phyloP scores from a whole-genome alignment of 2,329 filamentous ascomycete species.

The Mycosphaerelloides madeirae region DNA sequence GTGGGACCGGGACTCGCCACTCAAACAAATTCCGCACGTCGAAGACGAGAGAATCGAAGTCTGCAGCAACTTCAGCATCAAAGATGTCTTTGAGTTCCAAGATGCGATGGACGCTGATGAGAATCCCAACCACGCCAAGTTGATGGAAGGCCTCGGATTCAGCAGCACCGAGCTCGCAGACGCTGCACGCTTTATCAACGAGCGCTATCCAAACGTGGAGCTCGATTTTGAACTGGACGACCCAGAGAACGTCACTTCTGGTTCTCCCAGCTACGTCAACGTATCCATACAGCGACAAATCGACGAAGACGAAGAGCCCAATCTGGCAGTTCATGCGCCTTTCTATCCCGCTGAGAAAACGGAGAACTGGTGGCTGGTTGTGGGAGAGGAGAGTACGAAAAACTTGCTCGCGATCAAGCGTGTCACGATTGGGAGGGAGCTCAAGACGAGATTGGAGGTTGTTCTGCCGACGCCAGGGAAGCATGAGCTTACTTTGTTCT shows the following conservation, averaged over 20 bases:
- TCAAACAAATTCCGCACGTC: slow-evolving; percentile 98
- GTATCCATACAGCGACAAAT: slow-evolving; percentile 81
- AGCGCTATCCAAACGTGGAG: slow-evolving; percentile 92
- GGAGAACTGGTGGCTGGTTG: slow-evolving; percentile 98
- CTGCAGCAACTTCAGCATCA: slow-evolving; percentile 75
- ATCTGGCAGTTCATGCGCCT: slow-evolving; percentile 84
- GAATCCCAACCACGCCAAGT: slow-evolving; percentile 71
- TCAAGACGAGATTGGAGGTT: slow-evolving; percentile 80
- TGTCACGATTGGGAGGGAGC: slow-evolving; percentile 73
- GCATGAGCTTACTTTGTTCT: slow-evolving; percentile 81
- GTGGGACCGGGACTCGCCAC: slow-evolving; percentile 95
- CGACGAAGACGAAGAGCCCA: slow-evolving; percentile 65
- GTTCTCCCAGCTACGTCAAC: slow-evolving; percentile 74
- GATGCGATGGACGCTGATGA: slow-evolving; percentile 96
- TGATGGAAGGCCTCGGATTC: slow-evolving; percentile 74
- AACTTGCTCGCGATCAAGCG: slow-evolving; percentile 89
- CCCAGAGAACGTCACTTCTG: slow-evolving; percentile 71
- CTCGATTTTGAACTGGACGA: slow-evolving; percentile 85
- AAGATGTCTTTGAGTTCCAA: slow-evolving; percentile 97
- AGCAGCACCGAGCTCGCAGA: slow-evolving; percentile 77
- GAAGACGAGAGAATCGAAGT: slow-evolving; percentile 75
- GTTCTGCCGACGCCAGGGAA: slow-evolving; percentile 78
- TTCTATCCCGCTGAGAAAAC: slow-evolving; percentile 90
- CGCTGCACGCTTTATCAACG: slow-evolving; percentile 92
- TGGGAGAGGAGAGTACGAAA: slow-evolving; percentile 86